Base-by-base conservation (phyloP, 2,329 filamentous ascomycete genomes). In the Beauveria brongniartii region DNA sequence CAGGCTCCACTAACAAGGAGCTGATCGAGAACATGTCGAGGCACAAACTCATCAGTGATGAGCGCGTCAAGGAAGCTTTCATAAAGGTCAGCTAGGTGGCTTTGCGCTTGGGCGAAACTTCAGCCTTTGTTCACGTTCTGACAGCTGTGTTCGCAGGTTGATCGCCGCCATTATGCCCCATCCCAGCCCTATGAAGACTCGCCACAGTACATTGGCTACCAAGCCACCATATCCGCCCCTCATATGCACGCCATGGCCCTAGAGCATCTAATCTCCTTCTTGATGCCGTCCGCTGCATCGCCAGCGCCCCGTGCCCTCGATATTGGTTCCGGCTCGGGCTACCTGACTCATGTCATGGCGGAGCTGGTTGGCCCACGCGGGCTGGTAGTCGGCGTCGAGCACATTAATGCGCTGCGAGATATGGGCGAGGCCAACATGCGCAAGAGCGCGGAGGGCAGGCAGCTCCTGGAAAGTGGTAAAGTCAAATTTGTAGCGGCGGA, bases 261-360 rank as follows among this genome's bases (percentile, higher is more conserved):
- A 54, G 77, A 83, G 69, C 71, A 79, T 52, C 72, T 85, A 20
- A 72, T 84, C 5, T 69, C 73, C 3, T 78, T 72, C 66, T 64
- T 84, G 5, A 16, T 72, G 14, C 75, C 80, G 5, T 68, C 72
- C 3, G 62, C 54, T 1, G 14, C 63, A 1, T 71, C 68, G 3
- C 74, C 73, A 0, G 71, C 74, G 2, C 75, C 79, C 2, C 75
- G 88, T 65, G 78, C 91, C 1, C 79, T 93, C 2, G 90, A 93
- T 68, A 81, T 93, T 62, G 90, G 90, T 2, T 88, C 84, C 52
- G 90, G 90, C 0, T 88, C 84, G 2, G 90, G 90, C 0, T 97
- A 97, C 70, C 78, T 99, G 14, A 96, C 92, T 5, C 91, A 95
- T 68, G 86, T 97, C 0, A 75, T 97, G 8, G 92, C 92, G 0